Evolutionary conservation across 2,329 filamentous ascomycete genomes (phyloP).

Genomic region (Huntiella savannae): DNA sequence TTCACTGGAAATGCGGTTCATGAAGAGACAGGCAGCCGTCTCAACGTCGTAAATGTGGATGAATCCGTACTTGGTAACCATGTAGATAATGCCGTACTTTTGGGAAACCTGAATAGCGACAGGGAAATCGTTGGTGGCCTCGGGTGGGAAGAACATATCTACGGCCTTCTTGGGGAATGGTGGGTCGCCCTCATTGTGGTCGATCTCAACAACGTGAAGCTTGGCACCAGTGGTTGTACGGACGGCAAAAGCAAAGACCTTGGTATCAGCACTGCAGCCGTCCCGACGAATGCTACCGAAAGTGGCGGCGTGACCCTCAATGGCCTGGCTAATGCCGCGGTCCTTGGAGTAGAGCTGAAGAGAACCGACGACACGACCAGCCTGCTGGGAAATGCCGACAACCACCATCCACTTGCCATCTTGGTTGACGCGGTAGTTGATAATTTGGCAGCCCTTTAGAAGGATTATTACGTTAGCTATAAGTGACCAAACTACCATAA

Average conservation of each 20-base stretch:
- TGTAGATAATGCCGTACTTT: slow-evolving; percentile 91
- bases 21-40: slow-evolving; percentile 88
- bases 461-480: background rate
- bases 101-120: slow-evolving; percentile 94
- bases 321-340: slow-evolving; percentile 89
- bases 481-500: background rate
- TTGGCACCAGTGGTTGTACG: slow-evolving; percentile 67
- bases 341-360: slow-evolving; percentile 97
- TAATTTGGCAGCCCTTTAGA: slow-evolving; percentile 83
- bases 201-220: slow-evolving; percentile 93
- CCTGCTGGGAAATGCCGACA: slow-evolving; percentile 84
- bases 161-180: slow-evolving; percentile 89
- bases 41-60: slow-evolving; percentile 98
- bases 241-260: slow-evolving; percentile 92
- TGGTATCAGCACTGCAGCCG: slow-evolving; percentile 75
- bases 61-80: slow-evolving; percentile 97
- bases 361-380: slow-evolving; percentile 80
- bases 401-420: slow-evolving; percentile 98
- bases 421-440: slow-evolving; percentile 93
- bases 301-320: slow-evolving; percentile 89
- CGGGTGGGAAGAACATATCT: slow-evolving; percentile 91
- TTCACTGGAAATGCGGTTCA: slow-evolving; percentile 98
- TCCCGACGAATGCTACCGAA: slow-evolving; percentile 83
- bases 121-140: slow-evolving; percentile 92
- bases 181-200: slow-evolving; percentile 77